These are phyloP conservation scores for Heliamphora pulchella DNA, from an alignment of 179 eudicot species.

Conservation along the genomic window DNA sequence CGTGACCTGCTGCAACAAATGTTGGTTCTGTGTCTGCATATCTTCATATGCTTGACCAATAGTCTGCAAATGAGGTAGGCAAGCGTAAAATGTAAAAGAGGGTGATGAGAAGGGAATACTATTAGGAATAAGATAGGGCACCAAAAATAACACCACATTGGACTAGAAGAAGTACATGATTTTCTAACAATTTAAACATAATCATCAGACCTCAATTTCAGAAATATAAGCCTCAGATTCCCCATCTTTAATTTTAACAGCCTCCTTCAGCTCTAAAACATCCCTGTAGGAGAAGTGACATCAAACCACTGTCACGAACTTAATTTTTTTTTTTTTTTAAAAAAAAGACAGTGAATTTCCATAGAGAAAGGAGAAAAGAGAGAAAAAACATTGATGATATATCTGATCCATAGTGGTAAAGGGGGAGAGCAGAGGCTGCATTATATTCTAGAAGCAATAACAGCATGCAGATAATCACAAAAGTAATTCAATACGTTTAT, in stretches of 20 bases:
- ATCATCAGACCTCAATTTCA: constrained; percentile 66
- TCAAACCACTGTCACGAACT: neutral
- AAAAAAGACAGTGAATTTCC: neutral
- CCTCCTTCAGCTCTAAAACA: constrained; percentile 72
- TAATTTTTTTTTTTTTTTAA: no score
- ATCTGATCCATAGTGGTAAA: no score
- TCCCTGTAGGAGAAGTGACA: constrained; percentile 40
- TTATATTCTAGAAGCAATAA: neutral
- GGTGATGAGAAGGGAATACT: neutral
- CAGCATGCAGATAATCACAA: neutral
- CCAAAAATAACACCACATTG: constrained; percentile 3
- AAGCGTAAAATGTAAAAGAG: constrained; percentile 7
- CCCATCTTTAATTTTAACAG: constrained; percentile 71
- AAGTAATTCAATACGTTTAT: neutral
- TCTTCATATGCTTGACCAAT: constrained; percentile 99
- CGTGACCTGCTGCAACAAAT: constrained; percentile 66
- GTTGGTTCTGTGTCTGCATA: constrained; percentile 94
- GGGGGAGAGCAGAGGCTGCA: neutral
- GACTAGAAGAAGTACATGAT: neutral
- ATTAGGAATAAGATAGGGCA: neutral
- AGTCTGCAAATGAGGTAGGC: constrained; percentile 37
- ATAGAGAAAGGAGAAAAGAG: neutral
- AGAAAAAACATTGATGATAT: no score
- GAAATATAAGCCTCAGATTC: constrained; percentile 85
- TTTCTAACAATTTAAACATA: constrained; percentile 7